Evolutionary conservation across 148 eudicot species (phyloP), one percentile per base, ranked within the genome.

Genomic region (Fallopia convolvulus): DNA sequence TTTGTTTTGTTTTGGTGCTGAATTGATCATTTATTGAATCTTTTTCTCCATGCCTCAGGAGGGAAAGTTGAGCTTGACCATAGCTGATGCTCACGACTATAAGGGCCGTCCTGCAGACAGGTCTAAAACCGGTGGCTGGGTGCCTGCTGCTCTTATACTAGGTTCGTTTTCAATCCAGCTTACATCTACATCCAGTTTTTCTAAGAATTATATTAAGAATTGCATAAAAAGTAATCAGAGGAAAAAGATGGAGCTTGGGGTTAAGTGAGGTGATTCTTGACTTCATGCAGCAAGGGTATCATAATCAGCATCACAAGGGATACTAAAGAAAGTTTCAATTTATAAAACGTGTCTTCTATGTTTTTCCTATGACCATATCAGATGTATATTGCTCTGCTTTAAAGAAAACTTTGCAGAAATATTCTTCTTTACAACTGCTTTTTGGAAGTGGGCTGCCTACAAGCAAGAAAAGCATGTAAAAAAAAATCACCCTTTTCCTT

Each of bases 61-160:
- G 12, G 85, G 81, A 33, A 90, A 89, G 76, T 76, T 80, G 90
- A 83, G 84, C 79, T 84, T 86, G 92, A 52, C 82, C 2, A 88
- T 84, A 1, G 42, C 83, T 0, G 95, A 87, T 85, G 96, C 98
- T 73, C 81, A 88, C n/a, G 91, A 93, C 81, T 87, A 85, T 80
- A 86, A 88, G 81, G 98, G 93, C 14, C 40, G 50, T 71, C 93
- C 96, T 5, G 96, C 93, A 4, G 90, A 91, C 50, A 84, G 88
- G 82, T 47, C 91, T 2, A 91, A 84, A 78, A 93, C 98, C 49
- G 98, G 98, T 73, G 93, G 98, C 47, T 93, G 98, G 98, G 76
- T 89, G 6, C 85, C 91, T 39, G 96, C 98, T 39, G 90, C 92
- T 23, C 90, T 88, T 40, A 85, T 91, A 41, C 79, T 93, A 80